phyloP scores from a whole-genome alignment of 768 basidiomycete genomes.

The Boletales sp. region DNA sequence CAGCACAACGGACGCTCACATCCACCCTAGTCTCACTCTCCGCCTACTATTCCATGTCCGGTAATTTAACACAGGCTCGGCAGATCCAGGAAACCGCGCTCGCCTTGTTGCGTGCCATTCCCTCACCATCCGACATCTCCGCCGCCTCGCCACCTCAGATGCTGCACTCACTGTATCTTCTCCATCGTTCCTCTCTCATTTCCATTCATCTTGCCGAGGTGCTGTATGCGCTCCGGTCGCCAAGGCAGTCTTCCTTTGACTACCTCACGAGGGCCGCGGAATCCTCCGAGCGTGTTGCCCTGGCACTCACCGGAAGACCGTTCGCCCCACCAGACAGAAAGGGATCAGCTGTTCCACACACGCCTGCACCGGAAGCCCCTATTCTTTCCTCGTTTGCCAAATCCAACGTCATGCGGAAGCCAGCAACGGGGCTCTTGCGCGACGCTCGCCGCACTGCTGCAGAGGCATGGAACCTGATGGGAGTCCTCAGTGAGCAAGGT shows the following conservation, averaged over 20 bases:
- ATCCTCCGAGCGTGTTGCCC: conserved; percentile 63
- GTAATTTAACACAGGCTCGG: conserved; percentile 53
- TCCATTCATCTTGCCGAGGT: conserved; percentile 76
- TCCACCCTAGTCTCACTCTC: conserved; percentile 69
- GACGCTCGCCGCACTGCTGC: conserved; percentile 70
- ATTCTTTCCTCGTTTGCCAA: conserved; percentile 44
- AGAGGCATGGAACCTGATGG: conserved; percentile 73
- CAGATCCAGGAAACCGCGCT: conserved; percentile 55
- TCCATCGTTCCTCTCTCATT: conserved; percentile 72
- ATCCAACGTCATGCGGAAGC: conserved; percentile 49
- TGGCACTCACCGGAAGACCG: conserved; percentile 46
- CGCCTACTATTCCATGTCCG: conserved; percentile 60
- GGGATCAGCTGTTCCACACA: conserved; percentile 32
- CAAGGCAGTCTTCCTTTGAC: conserved; percentile 46
- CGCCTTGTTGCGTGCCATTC: conserved; percentile 50
- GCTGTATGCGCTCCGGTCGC: conserved; percentile 45
- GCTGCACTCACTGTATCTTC: conserved; percentile 61
- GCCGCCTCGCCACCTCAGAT: conserved; percentile 52
- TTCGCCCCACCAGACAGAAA: conserved; percentile 33
- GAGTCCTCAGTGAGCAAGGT: conserved; percentile 54
- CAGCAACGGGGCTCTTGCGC: conserved; percentile 56
- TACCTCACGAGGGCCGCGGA: conserved; percentile 60
- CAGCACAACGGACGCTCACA: conserved; percentile 58
- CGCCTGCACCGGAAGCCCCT: conserved; percentile 36
- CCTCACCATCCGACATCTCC: conserved; percentile 40